phyloP scores from a whole-genome alignment of 371 early-diverging fungal species.

The Mortierella sp. region DNA sequence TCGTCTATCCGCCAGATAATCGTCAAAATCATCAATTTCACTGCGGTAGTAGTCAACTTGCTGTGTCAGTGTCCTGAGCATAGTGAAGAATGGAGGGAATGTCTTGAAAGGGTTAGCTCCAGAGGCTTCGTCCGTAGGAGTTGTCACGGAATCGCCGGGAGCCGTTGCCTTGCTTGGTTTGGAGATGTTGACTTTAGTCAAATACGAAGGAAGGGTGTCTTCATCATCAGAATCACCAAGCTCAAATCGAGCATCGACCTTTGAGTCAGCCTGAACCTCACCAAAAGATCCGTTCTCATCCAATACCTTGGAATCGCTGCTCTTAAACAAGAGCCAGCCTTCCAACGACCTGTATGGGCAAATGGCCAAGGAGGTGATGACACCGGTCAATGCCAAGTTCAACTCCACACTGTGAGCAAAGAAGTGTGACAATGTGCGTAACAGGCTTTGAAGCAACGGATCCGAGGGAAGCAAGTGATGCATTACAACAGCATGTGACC shows the following conservation, averaged over 20 bases:
- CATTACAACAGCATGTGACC: slow-evolving; percentile 47
- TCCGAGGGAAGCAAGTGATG: slow-evolving; percentile 73
- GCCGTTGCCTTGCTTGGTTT: slow-evolving; percentile 16
- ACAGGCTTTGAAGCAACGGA: slow-evolving; percentile 72
- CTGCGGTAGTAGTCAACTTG: slow-evolving; percentile 79
- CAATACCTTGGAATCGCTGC: slow-evolving; percentile 65
- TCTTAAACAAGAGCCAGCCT: slow-evolving; percentile 84
- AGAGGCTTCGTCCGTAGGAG: slow-evolving; percentile 18
- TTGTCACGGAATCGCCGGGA: slow-evolving; percentile 1
- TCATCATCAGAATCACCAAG: slow-evolving; percentile 55
- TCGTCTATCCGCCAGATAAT: slow-evolving; percentile 68
- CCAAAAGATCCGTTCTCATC: slow-evolving; percentile 43
- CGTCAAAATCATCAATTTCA: slow-evolving; percentile 69
- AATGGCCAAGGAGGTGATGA: slow-evolving; percentile 83
- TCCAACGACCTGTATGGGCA: slow-evolving; percentile 84
- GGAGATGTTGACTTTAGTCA: slow-evolving; percentile 18
- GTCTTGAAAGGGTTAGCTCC: slow-evolving; percentile 61
- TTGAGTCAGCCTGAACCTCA: background rate
- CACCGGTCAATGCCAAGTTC: slow-evolving; percentile 92
- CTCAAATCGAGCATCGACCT: slow-evolving; percentile 20
- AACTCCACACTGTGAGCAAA: slow-evolving; percentile 90
- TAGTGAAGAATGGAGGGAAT: slow-evolving; percentile 74
- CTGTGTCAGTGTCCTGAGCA: slow-evolving; percentile 72
- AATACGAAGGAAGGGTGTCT: slow-evolving; percentile 41
- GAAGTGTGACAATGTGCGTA: slow-evolving; percentile 77